Conservation (phyloP, 192 early-diverging fungal genomes). For the Allomyces arbusculus region DNA sequence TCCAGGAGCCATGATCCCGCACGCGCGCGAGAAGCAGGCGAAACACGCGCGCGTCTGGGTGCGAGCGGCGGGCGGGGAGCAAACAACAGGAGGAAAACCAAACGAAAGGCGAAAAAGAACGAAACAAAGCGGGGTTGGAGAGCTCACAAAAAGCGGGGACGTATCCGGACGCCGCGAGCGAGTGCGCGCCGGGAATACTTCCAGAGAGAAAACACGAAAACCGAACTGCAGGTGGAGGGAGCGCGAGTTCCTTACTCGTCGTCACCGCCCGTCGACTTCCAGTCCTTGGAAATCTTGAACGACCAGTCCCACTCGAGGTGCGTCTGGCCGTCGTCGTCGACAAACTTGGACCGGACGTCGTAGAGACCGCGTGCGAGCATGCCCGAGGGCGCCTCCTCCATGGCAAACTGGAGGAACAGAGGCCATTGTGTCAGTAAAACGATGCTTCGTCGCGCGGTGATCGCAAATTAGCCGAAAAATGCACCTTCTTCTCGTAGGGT, state of each 20-base stretch:
- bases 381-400: slow-evolving; percentile 76
- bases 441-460: neutral
- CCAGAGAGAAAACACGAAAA: too few relatives aligned
- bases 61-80: too few relatives aligned
- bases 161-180: neutral
- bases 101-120: slow-evolving; percentile 1
- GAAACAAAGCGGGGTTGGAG: neutral
- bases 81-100: neutral
- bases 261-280: slow-evolving; percentile 25
- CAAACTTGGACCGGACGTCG: slow-evolving; percentile 61
- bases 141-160: neutral
- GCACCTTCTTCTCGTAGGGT: slow-evolving; percentile 61
- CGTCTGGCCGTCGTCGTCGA: slow-evolving; percentile 70
- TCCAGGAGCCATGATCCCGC: too few relatives aligned
- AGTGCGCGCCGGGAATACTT: too few relatives aligned
- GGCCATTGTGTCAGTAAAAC: too few relatives aligned
- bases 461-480: neutral
- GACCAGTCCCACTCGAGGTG: slow-evolving; percentile 72
- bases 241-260: too few relatives aligned
- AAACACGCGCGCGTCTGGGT: too few relatives aligned
- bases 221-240: too few relatives aligned
- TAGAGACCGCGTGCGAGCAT: slow-evolving; percentile 84
- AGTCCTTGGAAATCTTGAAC: slow-evolving; percentile 81
- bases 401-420: slow-evolving; percentile 28
- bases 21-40: too few relatives aligned